Conservation (phyloP, 2,329 filamentous ascomycete species). For the Fusarium anguioides region DNA sequence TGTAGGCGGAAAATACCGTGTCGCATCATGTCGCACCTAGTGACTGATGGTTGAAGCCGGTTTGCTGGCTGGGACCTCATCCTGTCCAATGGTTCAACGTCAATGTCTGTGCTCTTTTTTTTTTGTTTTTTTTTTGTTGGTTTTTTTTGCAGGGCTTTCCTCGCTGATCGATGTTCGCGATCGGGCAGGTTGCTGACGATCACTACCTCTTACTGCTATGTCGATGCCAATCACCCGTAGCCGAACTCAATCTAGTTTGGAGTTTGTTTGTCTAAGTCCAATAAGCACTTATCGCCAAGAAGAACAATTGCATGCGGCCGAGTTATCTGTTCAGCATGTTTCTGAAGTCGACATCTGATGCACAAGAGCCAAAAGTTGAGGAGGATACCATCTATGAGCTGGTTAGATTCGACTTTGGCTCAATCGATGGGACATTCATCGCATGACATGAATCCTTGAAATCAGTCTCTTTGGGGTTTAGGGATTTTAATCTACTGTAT, state of each 20-base stretch:
- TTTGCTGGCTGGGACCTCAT: neutral
- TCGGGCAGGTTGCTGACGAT: conserved; percentile 23
- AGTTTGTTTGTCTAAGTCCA: conserved; percentile 15
- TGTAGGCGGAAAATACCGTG: conserved; percentile 15
- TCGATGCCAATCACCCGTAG: conserved; percentile 30
- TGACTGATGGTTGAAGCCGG: neutral
- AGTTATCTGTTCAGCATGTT: neutral
- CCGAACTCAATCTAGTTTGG: conserved; percentile 19
- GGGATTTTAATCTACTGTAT: neutral
- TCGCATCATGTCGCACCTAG: neutral
- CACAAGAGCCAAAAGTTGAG: neutral
- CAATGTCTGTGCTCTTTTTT: conserved; percentile 21
- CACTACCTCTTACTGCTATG: conserved; percentile 17
- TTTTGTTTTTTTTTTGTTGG: neutral
- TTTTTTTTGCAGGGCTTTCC: neutral
- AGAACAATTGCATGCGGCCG: neutral
- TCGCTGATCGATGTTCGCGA: conserved; percentile 28
- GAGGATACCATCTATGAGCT: neutral
- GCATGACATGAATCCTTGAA: conserved; percentile 3
- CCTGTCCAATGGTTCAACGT: neutral
- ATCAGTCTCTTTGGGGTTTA: neutral
- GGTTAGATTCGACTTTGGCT: neutral
- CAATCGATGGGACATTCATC: conserved; percentile 1
- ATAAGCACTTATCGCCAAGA: neutral
- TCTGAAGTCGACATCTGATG: neutral